Evolutionary conservation across 2,329 filamentous ascomycete species (phyloP).

Genomic region (Neonectria punicea): DNA sequence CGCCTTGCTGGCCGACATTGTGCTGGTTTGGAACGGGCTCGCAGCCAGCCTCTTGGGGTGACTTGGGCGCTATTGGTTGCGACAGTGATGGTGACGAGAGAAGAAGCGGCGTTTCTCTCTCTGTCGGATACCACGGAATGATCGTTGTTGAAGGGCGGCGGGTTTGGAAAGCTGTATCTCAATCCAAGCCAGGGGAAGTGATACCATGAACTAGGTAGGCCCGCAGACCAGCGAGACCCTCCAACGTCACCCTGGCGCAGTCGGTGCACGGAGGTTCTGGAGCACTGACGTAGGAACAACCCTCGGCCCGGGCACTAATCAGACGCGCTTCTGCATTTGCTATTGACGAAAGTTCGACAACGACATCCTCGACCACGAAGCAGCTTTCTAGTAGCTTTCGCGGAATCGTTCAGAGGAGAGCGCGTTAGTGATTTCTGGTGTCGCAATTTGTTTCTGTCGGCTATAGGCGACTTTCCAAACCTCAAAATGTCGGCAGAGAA

Average conservation of each 20-base stretch:
- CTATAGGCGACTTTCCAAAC: not conserved
- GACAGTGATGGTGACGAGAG: not conserved
- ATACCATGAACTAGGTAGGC: constrained; percentile 19
- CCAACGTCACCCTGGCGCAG: constrained; percentile 35
- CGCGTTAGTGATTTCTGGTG: constrained; percentile 19
- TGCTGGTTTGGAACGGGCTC: constrained; percentile 27
- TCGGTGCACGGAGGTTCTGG: constrained; percentile 39
- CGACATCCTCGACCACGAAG: constrained; percentile 24
- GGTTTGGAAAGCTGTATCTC: constrained; percentile 4
- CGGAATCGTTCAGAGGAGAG: constrained; percentile 9
- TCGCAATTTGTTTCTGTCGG: constrained; percentile 12
- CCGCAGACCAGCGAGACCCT: not conserved
- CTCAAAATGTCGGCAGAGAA: constrained; percentile 88
- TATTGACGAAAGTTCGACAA: constrained; percentile 32
- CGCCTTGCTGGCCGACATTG: constrained; percentile 70
- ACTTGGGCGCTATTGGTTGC: not conserved
- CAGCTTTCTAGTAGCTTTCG: constrained; percentile 25
- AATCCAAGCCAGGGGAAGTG: constrained; percentile 25
- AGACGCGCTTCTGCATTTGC: constrained; percentile 31
- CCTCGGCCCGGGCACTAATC: constrained; percentile 49
- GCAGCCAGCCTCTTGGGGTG: not conserved
- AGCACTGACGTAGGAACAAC: constrained; percentile 47
- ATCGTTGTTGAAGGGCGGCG: not conserved
- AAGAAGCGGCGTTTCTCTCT: too few relatives aligned
- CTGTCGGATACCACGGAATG: not conserved